Conservation (phyloP, 2,329 filamentous ascomycete genomes). For the Chaetomium sp. region DNA sequence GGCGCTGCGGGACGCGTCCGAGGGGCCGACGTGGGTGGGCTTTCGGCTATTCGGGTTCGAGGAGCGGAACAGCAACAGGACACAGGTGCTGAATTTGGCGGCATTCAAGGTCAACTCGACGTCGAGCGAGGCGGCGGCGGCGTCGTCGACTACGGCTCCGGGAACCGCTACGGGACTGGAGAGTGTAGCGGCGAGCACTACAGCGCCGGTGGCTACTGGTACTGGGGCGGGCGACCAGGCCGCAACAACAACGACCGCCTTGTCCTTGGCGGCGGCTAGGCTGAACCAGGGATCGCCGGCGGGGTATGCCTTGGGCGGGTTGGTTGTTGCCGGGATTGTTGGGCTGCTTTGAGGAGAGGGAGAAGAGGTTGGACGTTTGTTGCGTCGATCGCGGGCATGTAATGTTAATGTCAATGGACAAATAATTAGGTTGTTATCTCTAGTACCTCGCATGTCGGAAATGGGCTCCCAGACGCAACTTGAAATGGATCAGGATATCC, state of each 20-base stretch:
- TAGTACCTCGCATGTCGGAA: too few relatives aligned
- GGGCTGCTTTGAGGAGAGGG: conserved; percentile 2
- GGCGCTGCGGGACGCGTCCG: conserved; percentile 7
- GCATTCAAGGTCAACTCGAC: conserved; percentile 3
- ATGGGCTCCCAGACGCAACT: too few relatives aligned
- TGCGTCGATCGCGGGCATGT: neutral
- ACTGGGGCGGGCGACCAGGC: neutral
- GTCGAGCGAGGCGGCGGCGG: neutral
- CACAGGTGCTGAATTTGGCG: conserved; percentile 12
- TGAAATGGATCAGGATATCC: too few relatives aligned
- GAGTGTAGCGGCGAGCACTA: neutral
- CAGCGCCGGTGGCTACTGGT: neutral
- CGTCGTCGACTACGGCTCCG: neutral
- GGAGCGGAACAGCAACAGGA: neutral
- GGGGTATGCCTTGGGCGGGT: conserved; percentile 15
- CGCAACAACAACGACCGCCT: neutral
- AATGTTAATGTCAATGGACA: conserved; percentile 3
- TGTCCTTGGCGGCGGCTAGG: conserved; percentile 7
- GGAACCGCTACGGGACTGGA: neutral
- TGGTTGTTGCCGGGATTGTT: conserved; percentile 16
- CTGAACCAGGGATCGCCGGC: conserved; percentile 13
- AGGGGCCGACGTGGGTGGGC: neutral
- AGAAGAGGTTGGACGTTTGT: neutral
- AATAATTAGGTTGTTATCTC: too few relatives aligned
- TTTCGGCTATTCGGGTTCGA: neutral